Conservation (phyloP, 2,329 filamentous ascomycete species). For the Colletotrichum orchidophilum region DNA sequence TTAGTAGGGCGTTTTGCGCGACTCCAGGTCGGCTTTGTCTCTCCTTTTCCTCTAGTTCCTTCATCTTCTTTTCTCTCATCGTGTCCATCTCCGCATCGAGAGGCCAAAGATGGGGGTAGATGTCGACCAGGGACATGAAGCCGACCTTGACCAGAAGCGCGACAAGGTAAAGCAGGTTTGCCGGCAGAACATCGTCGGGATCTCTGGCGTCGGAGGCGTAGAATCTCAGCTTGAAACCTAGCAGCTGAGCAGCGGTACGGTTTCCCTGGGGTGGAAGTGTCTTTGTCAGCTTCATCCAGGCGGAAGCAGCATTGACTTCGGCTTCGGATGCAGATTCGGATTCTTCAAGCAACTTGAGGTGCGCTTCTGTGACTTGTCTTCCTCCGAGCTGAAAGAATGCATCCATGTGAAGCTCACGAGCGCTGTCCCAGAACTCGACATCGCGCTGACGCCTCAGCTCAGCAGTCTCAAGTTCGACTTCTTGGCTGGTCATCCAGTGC, state of each 20-base stretch:
- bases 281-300: conserved; percentile 84
- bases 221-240: conserved; percentile 97
- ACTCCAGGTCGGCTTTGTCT: conserved; percentile 75
- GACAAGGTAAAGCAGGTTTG: conserved; percentile 91
- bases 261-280: conserved; percentile 88
- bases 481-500: conserved; percentile 70
- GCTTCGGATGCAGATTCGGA: conserved; percentile 52
- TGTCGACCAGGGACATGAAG: conserved; percentile 89
- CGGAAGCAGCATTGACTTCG: conserved; percentile 65
- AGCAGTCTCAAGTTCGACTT: conserved; percentile 70
- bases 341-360: conserved; percentile 57
- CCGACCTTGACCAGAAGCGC: conserved; percentile 96
- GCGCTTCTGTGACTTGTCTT: conserved; percentile 69
- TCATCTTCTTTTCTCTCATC: conserved; percentile 74
- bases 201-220: conserved; percentile 85
- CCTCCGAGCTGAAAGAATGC: conserved; percentile 92
- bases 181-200: conserved; percentile 80
- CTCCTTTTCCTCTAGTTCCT: conserved; percentile 83
- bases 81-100: conserved; percentile 83
- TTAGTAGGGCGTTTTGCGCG: conserved; percentile 83
- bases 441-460: conserved; percentile 73
- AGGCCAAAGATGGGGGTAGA: conserved; percentile 93
- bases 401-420: conserved; percentile 78
- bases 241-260: conserved; percentile 88
- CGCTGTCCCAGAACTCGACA: conserved; percentile 80